Conservation (phyloP, 345 rosid species). For the Populus simonii region DNA sequence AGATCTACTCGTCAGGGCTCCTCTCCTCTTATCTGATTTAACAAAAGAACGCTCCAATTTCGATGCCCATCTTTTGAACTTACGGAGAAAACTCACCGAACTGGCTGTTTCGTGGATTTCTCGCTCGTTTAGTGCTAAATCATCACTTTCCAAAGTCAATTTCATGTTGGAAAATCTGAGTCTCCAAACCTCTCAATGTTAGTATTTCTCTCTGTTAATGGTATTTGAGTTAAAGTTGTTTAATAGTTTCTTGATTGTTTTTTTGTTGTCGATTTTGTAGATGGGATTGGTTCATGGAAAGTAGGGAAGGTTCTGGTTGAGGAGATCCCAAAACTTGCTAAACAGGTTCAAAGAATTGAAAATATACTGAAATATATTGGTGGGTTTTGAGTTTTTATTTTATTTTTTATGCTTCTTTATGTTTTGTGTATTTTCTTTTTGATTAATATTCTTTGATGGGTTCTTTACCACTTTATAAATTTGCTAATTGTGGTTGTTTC, state of each 20-base stretch:
- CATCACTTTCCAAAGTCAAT: conserved; percentile 35
- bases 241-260: neutral
- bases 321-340: conserved; percentile 44
- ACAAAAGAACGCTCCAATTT: conserved; percentile 27
- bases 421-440: neutral
- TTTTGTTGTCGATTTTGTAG: conserved; percentile 29
- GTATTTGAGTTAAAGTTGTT: neutral
- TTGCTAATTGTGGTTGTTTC: no score
- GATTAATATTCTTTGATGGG: neutral
- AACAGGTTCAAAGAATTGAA: conserved; percentile 46
- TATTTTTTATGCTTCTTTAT: neutral
- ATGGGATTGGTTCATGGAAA: conserved; percentile 33
- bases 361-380: conserved; percentile 45
- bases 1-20: conserved; percentile 39
- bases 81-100: conserved; percentile 41
- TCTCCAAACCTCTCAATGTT: conserved; percentile 34
- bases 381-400: conserved; percentile 22
- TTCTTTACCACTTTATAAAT: no score
- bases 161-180: conserved; percentile 38
- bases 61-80: conserved; percentile 35
- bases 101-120: conserved; percentile 69
- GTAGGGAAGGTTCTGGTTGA: conserved; percentile 24
- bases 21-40: conserved; percentile 39
- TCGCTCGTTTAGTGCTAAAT: conserved; percentile 46
- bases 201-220: neutral